phyloP scores from a whole-genome alignment of 805 yeast species.

The Candida khao-thaluensis region DNA sequence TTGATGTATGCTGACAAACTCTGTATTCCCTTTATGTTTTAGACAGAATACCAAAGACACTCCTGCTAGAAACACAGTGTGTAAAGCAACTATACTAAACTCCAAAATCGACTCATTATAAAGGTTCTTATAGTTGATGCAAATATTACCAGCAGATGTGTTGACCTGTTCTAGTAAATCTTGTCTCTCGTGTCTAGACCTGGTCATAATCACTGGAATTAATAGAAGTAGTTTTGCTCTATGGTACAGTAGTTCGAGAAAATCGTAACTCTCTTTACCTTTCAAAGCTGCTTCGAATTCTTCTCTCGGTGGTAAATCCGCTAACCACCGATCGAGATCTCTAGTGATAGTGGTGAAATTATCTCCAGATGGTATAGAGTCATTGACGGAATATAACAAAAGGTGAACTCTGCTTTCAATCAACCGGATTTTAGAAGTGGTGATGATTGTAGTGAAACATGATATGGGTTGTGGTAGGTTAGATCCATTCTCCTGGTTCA shows the following conservation, averaged over 20 bases:
- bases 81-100: constrained; percentile 16
- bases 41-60: constrained; percentile 14
- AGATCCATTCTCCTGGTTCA: constrained; percentile 10
- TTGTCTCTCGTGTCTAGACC: constrained; percentile 4
- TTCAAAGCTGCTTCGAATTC: constrained; percentile 13
- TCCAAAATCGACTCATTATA: constrained; percentile 14
- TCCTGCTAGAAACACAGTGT: constrained; percentile 16
- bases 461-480: constrained; percentile 10
- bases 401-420: constrained; percentile 16
- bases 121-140: constrained; percentile 13
- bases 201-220: constrained; percentile 12
- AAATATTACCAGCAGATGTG: constrained; percentile 15
- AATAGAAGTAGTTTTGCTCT: constrained; percentile 13
- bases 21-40: constrained; percentile 10
- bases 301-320: constrained; percentile 8
- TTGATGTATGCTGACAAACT: constrained; percentile 12
- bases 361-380: constrained; percentile 11
- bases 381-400: constrained; percentile 12
- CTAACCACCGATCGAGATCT: constrained; percentile 12
- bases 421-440: constrained; percentile 11
- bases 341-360: constrained; percentile 9
- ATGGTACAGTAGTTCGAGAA: constrained; percentile 14
- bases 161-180: constrained; percentile 13
- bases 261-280: constrained; percentile 16
- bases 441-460: constrained; percentile 10